Percentiles rank a stretch among this genome's conserved stretches.
Evolutionary conservation across 106 monocot genomes (phyloP).

Genomic region (Ottelia alismoides): DNA sequence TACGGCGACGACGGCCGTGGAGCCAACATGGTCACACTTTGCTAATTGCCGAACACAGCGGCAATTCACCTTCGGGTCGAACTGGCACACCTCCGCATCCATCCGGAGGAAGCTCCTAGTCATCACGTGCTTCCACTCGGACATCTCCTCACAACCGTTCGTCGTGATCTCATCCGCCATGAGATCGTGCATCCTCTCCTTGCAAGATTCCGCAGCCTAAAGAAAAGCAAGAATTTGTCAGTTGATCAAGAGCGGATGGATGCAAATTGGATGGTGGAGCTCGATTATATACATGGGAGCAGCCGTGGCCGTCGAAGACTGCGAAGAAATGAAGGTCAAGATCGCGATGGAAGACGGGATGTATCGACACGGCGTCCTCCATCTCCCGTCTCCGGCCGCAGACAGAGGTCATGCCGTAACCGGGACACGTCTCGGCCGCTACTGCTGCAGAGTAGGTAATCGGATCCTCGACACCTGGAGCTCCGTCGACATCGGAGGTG

Average conservation of each 20-base stretch:
- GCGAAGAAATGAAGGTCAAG: slow-evolving; percentile 46
- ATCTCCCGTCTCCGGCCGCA: slow-evolving; percentile 71
- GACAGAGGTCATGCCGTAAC: slow-evolving; percentile 42
- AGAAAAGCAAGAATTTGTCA: not conserved
- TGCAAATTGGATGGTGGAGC: not conserved
- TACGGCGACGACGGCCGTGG: slow-evolving; percentile 55
- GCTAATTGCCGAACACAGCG: slow-evolving; percentile 50
- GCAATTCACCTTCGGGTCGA: slow-evolving; percentile 18
- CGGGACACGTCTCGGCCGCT: slow-evolving; percentile 3
- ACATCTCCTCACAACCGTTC: not conserved
- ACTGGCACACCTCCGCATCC: slow-evolving; percentile 36
- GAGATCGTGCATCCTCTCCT: slow-evolving; percentile 62
- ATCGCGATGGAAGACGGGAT: slow-evolving; percentile 33
- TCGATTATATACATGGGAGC: slow-evolving; percentile 51
- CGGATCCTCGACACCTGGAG: too few species aligned
- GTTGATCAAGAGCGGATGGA: not conserved
- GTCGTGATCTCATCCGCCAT: slow-evolving; percentile 32
- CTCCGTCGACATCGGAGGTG: too few species aligned
- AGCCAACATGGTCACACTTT: slow-evolving; percentile 65
- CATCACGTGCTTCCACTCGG: slow-evolving; percentile 43
- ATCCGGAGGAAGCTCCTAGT: slow-evolving; percentile 45
- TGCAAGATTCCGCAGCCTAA: slow-evolving; percentile 59
- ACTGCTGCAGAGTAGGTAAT: too few species aligned
- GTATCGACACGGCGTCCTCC: too few species aligned
- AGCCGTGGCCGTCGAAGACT: slow-evolving; percentile 79